Percentiles rank a stretch among this genome's conserved stretches.
Evolutionary conservation across 345 rosid species (phyloP).

Genomic region (Abelmoschus esculentus): DNA sequence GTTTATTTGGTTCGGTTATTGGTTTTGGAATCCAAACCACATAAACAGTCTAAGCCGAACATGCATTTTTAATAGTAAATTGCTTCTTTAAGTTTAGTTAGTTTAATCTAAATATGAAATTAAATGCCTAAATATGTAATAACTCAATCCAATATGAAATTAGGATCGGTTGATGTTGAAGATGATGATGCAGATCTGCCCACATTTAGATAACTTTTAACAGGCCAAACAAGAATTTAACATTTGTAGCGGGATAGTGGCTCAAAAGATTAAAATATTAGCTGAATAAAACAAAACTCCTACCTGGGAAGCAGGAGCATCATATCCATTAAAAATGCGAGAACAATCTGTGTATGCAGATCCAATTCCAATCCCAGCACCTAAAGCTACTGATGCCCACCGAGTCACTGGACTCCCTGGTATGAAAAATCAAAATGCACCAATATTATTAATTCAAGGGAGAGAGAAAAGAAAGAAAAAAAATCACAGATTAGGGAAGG

Average conservation of each 20-base stretch:
- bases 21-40: too few relatives aligned
- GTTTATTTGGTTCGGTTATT: too few relatives aligned
- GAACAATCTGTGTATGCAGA: constrained; percentile 78
- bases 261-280: background rate
- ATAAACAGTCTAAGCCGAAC: too few relatives aligned
- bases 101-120: too few relatives aligned
- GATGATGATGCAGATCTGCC: background rate
- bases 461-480: background rate
- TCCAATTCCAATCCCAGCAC: constrained; percentile 91
- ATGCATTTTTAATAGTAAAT: too few relatives aligned
- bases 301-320: constrained; percentile 45
- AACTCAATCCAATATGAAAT: too few relatives aligned
- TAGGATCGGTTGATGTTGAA: background rate
- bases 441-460: background rate
- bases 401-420: constrained; percentile 81
- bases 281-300: constrained; percentile 7
- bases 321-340: constrained; percentile 47
- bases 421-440: constrained; percentile 2
- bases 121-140: too few relatives aligned
- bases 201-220: background rate
- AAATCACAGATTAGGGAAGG: background rate
- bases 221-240: background rate
- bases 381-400: constrained; percentile 87
- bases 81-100: too few relatives aligned
- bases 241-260: background rate